Conservation (phyloP, 169 alveolate genomes). For the Plasmodium inui region DNA sequence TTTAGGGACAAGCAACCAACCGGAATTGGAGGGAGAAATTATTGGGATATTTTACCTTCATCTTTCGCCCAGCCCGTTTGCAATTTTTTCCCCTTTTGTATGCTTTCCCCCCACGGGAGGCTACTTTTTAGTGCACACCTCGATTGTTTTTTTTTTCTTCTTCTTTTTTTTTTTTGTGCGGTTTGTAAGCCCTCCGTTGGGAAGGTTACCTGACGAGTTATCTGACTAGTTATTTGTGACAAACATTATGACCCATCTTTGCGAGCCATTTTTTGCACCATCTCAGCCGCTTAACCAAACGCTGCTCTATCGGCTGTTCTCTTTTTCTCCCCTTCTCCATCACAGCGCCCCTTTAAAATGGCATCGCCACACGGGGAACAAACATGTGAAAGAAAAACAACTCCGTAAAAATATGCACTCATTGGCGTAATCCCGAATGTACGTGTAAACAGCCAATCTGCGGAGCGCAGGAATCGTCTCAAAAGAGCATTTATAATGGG, state of each 20-base stretch:
- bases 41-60: not conserved
- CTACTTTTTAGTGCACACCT: not conserved
- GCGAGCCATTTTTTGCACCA: not conserved
- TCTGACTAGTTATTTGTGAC: not conserved
- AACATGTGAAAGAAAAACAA: not conserved
- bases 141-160: not conserved
- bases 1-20: not conserved
- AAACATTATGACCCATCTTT: not conserved
- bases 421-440: not conserved
- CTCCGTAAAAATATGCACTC: not conserved
- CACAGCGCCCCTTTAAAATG: not conserved
- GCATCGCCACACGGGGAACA: not conserved
- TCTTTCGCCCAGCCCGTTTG: not conserved
- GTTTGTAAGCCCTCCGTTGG: not conserved
- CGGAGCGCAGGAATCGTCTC: not conserved
- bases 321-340: not conserved
- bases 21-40: not conserved
- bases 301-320: not conserved
- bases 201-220: not conserved
- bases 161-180: not conserved
- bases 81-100: not conserved
- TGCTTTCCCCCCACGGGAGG: not conserved
- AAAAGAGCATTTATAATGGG: slow-evolving; percentile 20
- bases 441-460: not conserved
- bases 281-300: not conserved